These are phyloP conservation scores for Ogataea naganishii DNA, from an alignment of 805 yeast genomes.

Conservation along the genomic window DNA sequence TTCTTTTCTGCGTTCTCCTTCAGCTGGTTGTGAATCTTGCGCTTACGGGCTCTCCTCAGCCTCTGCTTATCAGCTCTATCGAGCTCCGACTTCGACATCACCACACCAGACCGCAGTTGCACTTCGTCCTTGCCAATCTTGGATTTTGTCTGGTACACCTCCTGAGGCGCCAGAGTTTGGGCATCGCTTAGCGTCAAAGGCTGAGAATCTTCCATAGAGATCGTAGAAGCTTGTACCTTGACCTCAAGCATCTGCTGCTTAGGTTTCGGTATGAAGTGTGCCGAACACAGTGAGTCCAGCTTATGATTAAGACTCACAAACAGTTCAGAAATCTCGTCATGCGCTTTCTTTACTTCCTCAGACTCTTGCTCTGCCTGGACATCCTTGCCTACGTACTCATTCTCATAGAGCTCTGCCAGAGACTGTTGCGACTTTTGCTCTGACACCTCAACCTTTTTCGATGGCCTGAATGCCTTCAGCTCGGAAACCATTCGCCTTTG, in stretches of 20 bases:
- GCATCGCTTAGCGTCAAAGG: slow-evolving; percentile 75
- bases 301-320: slow-evolving; percentile 57
- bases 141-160: slow-evolving; percentile 53
- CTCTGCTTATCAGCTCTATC: slow-evolving; percentile 80
- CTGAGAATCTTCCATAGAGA: slow-evolving; percentile 93
- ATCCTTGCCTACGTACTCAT: slow-evolving; percentile 46
- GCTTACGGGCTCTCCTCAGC: slow-evolving; percentile 77
- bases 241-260: slow-evolving; percentile 71
- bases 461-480: slow-evolving; percentile 51
- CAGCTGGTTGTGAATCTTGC: slow-evolving; percentile 39
- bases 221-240: slow-evolving; percentile 74
- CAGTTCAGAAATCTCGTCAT: slow-evolving; percentile 65
- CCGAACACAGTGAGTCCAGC: slow-evolving; percentile 86
- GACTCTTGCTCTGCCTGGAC: slow-evolving; percentile 29
- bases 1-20: slow-evolving; percentile 22
- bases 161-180: slow-evolving; percentile 88
- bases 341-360: slow-evolving; percentile 64
- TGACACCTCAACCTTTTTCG: slow-evolving; percentile 53
- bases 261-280: slow-evolving; percentile 90
- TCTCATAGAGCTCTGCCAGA: slow-evolving; percentile 87
- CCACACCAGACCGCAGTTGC: slow-evolving; percentile 65
- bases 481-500: slow-evolving; percentile 65
- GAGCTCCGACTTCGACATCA: slow-evolving; percentile 74
- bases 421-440: slow-evolving; percentile 83
- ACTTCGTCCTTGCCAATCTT: slow-evolving; percentile 47